phyloP scores from a whole-genome alignment of 2,329 filamentous ascomycete species.

The Calonectria fujianensis region DNA sequence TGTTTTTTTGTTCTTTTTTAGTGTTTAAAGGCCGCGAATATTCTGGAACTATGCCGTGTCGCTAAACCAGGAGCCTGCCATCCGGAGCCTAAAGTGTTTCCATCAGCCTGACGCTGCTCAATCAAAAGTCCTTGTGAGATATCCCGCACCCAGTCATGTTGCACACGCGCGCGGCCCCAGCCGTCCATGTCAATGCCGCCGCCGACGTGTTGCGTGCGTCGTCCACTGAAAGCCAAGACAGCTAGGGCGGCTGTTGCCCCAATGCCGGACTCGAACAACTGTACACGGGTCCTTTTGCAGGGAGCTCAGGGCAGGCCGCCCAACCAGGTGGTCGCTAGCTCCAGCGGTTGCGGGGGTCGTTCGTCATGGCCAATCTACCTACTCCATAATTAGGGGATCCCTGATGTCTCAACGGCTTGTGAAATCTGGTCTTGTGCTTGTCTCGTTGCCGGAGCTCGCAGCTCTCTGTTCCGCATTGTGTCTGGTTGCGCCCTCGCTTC shows the following conservation, averaged over 20 bases:
- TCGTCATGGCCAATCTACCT: constrained; percentile 33
- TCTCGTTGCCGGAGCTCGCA: constrained; percentile 17
- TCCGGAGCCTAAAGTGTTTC: constrained; percentile 5
- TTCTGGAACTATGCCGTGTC: neutral
- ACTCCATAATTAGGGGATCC: constrained; percentile 29
- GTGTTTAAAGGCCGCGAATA: neutral
- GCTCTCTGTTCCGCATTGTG: constrained; percentile 29
- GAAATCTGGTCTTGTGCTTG: constrained; percentile 43
- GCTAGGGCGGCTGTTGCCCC: constrained; percentile 5
- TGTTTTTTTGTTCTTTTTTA: neutral
- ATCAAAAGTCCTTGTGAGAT: constrained; percentile 7
- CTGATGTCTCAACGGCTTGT: constrained; percentile 17
- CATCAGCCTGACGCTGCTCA: constrained; percentile 21
- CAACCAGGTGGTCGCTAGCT: constrained; percentile 21
- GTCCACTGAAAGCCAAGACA: constrained; percentile 7
- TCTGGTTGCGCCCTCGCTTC: neutral
- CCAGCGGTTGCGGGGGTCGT: constrained; percentile 23
- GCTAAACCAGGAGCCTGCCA: neutral
- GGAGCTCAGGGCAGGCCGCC: constrained; percentile 26
- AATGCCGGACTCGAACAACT: constrained; percentile 20
- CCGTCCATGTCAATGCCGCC: constrained; percentile 10
- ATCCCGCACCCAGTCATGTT: neutral
- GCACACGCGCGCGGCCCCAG: constrained; percentile 10
- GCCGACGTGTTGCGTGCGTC: constrained; percentile 1
- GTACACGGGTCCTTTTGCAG: constrained; percentile 20